These are phyloP conservation scores for Vigna trinervia DNA, from an alignment of 306 rosid genomes.

Conservation along the genomic window DNA sequence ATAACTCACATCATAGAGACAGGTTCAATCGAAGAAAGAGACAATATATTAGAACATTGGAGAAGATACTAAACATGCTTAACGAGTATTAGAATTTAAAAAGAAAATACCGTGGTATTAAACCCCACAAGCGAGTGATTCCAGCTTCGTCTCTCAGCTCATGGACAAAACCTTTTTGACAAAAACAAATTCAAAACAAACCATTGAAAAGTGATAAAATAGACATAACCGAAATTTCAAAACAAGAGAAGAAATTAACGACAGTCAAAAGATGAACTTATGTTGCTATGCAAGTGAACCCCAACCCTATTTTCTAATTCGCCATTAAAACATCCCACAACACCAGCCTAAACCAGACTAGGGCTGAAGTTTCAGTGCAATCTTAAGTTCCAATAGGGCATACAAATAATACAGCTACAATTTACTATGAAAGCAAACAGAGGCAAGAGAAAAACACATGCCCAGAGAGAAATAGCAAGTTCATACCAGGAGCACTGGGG, in stretches of 20 bases:
- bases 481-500: conserved; percentile 69
- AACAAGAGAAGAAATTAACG: conserved; percentile 24
- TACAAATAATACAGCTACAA: background rate
- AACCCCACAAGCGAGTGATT: conserved; percentile 85
- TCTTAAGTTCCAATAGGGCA: conserved; percentile 6
- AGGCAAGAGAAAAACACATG: conserved; percentile 10
- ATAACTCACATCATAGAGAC: conserved; percentile 16
- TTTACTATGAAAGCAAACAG: background rate
- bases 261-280: conserved; percentile 15
- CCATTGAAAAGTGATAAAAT: conserved; percentile 4
- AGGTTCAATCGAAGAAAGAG: conserved; percentile 29
- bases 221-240: conserved; percentile 18
- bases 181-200: conserved; percentile 43
- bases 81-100: background rate
- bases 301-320: conserved; percentile 7
- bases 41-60: conserved; percentile 7
- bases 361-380: conserved; percentile 3
- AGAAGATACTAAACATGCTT: conserved; percentile 10
- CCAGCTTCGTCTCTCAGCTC: conserved; percentile 95
- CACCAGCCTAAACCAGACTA: conserved; percentile 15
- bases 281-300: conserved; percentile 38
- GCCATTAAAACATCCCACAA: conserved; percentile 36
- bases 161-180: conserved; percentile 56
- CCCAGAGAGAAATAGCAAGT: background rate
- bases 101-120: conserved; percentile 72